A percentile compares a stretch with the other conserved stretches of the same genome.
These are phyloP conservation scores for Pilasporangium apinafurcum DNA, from an alignment of 352 stramenopile genomes.

Conservation along the genomic window DNA sequence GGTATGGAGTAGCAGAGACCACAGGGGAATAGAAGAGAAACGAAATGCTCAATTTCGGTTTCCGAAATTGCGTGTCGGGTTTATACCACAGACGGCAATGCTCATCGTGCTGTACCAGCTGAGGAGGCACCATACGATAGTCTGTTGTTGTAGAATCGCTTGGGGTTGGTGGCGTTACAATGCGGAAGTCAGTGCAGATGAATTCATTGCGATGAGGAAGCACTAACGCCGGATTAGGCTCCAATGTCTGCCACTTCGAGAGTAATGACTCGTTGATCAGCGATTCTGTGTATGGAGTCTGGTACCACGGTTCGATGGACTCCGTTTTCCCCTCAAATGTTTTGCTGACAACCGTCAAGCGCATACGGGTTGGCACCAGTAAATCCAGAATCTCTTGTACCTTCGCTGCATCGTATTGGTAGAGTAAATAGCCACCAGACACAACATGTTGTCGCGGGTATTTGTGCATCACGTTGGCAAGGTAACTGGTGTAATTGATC, in stretches of 20 bases:
- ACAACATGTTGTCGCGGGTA: slow-evolving; percentile 59
- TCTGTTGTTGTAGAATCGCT: slow-evolving; percentile 6
- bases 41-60: slow-evolving; percentile 88
- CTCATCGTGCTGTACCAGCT: slow-evolving; percentile 39
- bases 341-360: slow-evolving; percentile 64
- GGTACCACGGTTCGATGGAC: slow-evolving; percentile 58
- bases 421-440: slow-evolving; percentile 50
- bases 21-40: slow-evolving; percentile 63
- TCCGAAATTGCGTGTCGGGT: slow-evolving; percentile 84
- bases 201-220: slow-evolving; percentile 70
- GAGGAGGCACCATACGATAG: slow-evolving; percentile 10
- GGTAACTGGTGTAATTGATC: slow-evolving; percentile 61
- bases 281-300: slow-evolving; percentile 47
- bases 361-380: slow-evolving; percentile 46
- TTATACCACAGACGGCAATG: slow-evolving; percentile 81
- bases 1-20: slow-evolving; percentile 48
- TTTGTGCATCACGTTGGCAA: slow-evolving; percentile 62
- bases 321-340: slow-evolving; percentile 47
- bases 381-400: slow-evolving; percentile 45
- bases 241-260: slow-evolving; percentile 23
- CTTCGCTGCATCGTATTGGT: slow-evolving; percentile 52
- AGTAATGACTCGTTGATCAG: slow-evolving; percentile 26
- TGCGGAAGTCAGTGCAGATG: slow-evolving; percentile 66
- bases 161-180: slow-evolving; percentile 32
- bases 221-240: slow-evolving; percentile 23